phyloP scores from a whole-genome alignment of 2,329 filamentous ascomycete genomes.

The Fusarium subglutinans region DNA sequence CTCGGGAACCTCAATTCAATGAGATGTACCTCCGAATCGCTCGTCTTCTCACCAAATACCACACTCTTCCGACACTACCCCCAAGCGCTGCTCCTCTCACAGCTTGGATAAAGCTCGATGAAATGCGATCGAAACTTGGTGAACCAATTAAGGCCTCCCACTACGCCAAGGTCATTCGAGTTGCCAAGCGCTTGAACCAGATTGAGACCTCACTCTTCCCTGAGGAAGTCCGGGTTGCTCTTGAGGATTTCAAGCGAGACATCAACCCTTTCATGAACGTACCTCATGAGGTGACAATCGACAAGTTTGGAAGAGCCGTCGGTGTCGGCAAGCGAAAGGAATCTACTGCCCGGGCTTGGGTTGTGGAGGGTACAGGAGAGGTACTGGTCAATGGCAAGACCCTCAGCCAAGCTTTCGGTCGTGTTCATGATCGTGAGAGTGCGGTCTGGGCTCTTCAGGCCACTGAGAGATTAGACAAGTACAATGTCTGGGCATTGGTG shows the following conservation, averaged over 20 bases:
- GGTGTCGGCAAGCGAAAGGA: constrained; percentile 89
- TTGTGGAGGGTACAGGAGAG: constrained; percentile 94
- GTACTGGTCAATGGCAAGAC: constrained; percentile 89
- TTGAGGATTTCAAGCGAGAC: constrained; percentile 77
- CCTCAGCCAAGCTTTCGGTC: constrained; percentile 82
- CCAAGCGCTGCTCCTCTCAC: constrained; percentile 74
- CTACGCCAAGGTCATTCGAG: constrained; percentile 78
- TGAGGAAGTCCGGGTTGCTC: constrained; percentile 68
- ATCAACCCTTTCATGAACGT: constrained; percentile 75
- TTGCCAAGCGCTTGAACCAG: constrained; percentile 82
- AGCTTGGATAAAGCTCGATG: constrained; percentile 81
- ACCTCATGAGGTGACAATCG: constrained; percentile 71
- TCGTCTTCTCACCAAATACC: constrained; percentile 75
- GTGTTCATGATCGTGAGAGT: constrained; percentile 93
- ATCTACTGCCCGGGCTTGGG: constrained; percentile 82
- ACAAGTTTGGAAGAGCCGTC: constrained; percentile 79
- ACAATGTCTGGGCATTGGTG: constrained; percentile 91
- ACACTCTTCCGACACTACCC: constrained; percentile 74
- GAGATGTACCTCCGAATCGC: constrained; percentile 82
- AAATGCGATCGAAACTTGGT: constrained; percentile 77
- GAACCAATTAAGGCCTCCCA: constrained; percentile 80
- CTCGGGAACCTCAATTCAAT: constrained; percentile 83
- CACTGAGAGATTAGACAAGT: constrained; percentile 88
- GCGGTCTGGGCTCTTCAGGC: constrained; percentile 89
- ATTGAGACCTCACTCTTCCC: constrained; percentile 85